Base-by-base conservation (phyloP, 2,329 filamentous ascomycete species). In the Penicillium thymicola region DNA sequence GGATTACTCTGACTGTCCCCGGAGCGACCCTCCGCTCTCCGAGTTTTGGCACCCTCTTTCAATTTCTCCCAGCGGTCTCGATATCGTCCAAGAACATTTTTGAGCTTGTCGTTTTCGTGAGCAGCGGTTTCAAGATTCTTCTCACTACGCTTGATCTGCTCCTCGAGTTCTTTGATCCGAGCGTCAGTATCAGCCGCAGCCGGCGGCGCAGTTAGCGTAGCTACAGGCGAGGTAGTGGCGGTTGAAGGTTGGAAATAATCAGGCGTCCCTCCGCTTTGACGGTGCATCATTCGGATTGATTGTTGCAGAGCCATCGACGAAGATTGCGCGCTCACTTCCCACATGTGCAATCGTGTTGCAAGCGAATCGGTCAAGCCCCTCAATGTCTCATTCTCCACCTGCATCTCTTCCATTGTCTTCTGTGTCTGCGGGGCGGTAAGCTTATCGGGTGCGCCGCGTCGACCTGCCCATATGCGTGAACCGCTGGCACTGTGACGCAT, bases 251-350 rank as follows among this genome's bases (percentile, higher is more conserved):
- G 79, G 61, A 53, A 48, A n/a, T 68, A 58, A n/a, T 71, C 68
- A 3, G 69, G 63, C 1, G 68, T 69, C 2, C 67, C 64, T 5
- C 66, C 61, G 34, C 65, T 70, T 23, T 76, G 72, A 41, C 75
- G 74, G 38, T 78, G 75, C 54, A 81, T 74, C 57, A 79, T 76
- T 62, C 80, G 77, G 66, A 86, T 86, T 64, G 90, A 96, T 71
- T 97, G 91, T 14, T 92, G 90, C 34, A 97, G 82, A 3, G 91
- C 90, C 75, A 92, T 84, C 51, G 89, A 90, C 37, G 89, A 92
- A 61, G 88, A 91, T 75, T 97, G 94, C 0, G 92, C 91, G 66
- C 90, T 92, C 38, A 91, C 87, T 74, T 99, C 93, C 76, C 96
- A 99, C 60, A 92, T 89, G 67, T 94, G 89, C n/a, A 99, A 82